A percentile compares a stretch with the other conserved stretches of the same genome.
Evolutionary conservation across 2,329 filamentous ascomycete species (phyloP).

Genomic region (Dendrostoma leiphaemia): DNA sequence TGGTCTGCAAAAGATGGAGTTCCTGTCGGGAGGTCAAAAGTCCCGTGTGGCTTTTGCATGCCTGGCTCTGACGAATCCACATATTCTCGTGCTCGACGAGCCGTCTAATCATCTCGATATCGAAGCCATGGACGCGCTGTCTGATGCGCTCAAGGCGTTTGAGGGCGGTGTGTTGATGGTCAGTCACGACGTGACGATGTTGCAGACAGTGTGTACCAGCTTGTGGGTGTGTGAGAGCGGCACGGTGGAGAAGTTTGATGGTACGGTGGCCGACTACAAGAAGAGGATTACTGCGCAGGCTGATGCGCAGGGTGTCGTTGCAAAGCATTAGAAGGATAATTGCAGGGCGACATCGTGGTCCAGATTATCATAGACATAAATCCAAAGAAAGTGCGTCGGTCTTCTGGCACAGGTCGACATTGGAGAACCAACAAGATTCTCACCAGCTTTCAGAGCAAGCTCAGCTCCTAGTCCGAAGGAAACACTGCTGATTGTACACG

Average conservation of each 20-base stretch:
- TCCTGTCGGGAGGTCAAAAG: slow-evolving; percentile 96
- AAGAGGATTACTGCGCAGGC: slow-evolving; percentile 91
- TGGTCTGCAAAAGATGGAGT: slow-evolving; percentile 90
- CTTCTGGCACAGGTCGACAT: no score
- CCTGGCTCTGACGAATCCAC: slow-evolving; percentile 86
- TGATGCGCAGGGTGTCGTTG: slow-evolving; percentile 81
- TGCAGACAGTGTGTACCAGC: slow-evolving; percentile 91
- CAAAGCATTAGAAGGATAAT: slow-evolving; percentile 52
- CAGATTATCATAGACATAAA: neutral
- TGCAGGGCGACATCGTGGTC: neutral
- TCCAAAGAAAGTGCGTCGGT: no score
- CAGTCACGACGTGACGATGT: slow-evolving; percentile 97
- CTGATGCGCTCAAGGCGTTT: slow-evolving; percentile 79
- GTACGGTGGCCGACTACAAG: slow-evolving; percentile 96
- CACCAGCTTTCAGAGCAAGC: no score
- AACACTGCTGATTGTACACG: no score
- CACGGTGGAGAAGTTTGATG: slow-evolving; percentile 92
- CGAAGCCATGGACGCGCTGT: slow-evolving; percentile 95
- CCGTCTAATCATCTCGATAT: slow-evolving; percentile 99
- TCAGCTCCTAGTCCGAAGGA: no score
- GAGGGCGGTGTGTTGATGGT: slow-evolving; percentile 97
- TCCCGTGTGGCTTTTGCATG: slow-evolving; percentile 98
- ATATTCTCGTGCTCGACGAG: slow-evolving; percentile 97
- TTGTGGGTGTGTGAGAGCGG: slow-evolving; percentile 96
- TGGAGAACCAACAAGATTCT: no score